These are phyloP conservation scores for Mucor mucedo DNA, from an alignment of 371 early-diverging fungal species.

Conservation along the genomic window DNA sequence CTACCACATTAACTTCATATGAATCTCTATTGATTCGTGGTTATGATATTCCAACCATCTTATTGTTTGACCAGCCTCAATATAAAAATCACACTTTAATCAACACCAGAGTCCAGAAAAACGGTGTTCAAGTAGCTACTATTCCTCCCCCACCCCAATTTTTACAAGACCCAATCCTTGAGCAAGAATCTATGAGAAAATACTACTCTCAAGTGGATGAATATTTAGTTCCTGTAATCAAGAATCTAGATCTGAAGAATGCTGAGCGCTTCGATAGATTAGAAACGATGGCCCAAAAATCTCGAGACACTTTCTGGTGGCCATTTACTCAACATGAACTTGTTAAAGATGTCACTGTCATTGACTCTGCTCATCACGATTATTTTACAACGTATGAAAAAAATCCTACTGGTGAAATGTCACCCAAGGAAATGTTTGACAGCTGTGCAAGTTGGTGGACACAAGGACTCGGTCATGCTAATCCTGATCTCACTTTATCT, in stretches of 20 bases:
- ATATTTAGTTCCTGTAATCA: slow-evolving; percentile 52
- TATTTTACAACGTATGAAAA: slow-evolving; percentile 59
- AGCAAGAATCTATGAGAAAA: slow-evolving; percentile 55
- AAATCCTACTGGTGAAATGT: slow-evolving; percentile 1
- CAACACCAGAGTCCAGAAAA: slow-evolving; percentile 16
- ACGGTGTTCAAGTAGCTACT: slow-evolving; percentile 34
- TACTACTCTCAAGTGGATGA: slow-evolving; percentile 65
- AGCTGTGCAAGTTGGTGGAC: slow-evolving; percentile 90
- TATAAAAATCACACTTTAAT: slow-evolving; percentile 69
- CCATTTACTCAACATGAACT: slow-evolving; percentile 82
- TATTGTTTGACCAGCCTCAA: slow-evolving; percentile 66
- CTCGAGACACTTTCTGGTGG: slow-evolving; percentile 75
- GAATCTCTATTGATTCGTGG: slow-evolving; percentile 76
- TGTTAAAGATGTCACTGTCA: slow-evolving; percentile 71
- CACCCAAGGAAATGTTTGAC: slow-evolving; percentile 61
- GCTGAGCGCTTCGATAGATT: slow-evolving; percentile 60
- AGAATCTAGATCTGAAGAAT: slow-evolving; percentile 55
- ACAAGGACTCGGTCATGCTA: slow-evolving; percentile 81
- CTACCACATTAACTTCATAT: slow-evolving; percentile 77
- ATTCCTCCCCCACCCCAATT: slow-evolving; percentile 61
- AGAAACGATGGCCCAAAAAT: slow-evolving; percentile 63
- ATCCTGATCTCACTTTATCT: slow-evolving; percentile 62
- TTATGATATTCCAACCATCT: slow-evolving; percentile 72
- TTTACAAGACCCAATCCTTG: slow-evolving; percentile 46
- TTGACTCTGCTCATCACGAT: slow-evolving; percentile 81